Evolutionary conservation across 495 filamentous ascomycete genomes (phyloP), one percentile per base, ranked within the genome.

Genomic region (Aspergillus wentii): DNA sequence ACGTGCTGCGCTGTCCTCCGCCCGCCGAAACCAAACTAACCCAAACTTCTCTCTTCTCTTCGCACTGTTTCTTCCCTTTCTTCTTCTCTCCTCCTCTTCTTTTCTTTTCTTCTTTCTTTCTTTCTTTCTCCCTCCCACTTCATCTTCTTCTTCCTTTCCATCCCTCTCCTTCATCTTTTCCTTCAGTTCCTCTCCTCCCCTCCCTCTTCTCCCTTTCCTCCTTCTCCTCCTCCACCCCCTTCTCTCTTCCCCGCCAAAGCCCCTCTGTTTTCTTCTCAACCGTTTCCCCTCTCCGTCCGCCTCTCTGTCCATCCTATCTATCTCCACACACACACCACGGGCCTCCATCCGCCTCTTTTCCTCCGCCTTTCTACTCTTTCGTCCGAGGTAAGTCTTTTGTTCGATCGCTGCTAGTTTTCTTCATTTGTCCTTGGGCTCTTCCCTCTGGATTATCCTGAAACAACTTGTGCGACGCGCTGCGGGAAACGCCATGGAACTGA

Each of bases 41-140:
- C 22, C 22, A 6, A 6, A 10, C 22, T 25, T 42, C 48, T 52
- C 45, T 43, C 39, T 42, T 36, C 30, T 30, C 41, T 39, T 38
- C 30, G 35, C 42, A 42, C 23, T 31, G 37, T 35, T 28, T 42
- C 29, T 35, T 37, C 33, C 34, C 35, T 36, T 35, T 50, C 32
- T 41, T 30, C 35, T 30, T 46, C 45, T 34, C 37, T 35, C 35
- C 28, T 44, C 35, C 27, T 29, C 41, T 38, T 43, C 44, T 34
- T 46, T 40, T 46, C 46, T 35, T 41, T 38, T 43, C 35, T 35
- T 44, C 35, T 41, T 40, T 37, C 44, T 49, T 46, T 44, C 43
- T 44, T 32, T 44, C 40, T 22, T 23, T 34, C 32, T 35, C 38
- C 18, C 43, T 28, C 29, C 38, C 30, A 19, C 30, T 29, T 27